These are phyloP conservation scores for Pseudopyrenochaeta lycopersici DNA, from an alignment of 2,329 filamentous ascomycete genomes.

Conservation along the genomic window DNA sequence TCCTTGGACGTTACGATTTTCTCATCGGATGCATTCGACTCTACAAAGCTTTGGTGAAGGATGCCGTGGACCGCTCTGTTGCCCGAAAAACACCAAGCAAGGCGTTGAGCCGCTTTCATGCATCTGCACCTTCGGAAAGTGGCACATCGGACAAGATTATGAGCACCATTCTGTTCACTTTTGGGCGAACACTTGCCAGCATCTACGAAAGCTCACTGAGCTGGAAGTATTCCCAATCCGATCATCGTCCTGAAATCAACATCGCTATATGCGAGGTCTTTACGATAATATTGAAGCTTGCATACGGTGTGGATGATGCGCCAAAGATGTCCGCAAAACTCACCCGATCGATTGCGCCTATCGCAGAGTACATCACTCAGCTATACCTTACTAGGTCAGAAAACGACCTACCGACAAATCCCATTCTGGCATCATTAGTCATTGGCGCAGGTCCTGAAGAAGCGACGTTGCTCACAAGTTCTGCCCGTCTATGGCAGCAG, in stretches of 20 bases:
- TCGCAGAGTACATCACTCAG: conserved; percentile 78
- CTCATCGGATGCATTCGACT: conserved; percentile 76
- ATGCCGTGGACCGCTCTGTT: conserved; percentile 74
- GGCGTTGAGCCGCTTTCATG: conserved; percentile 58
- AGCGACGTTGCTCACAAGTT: conserved; percentile 57
- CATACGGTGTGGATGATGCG: conserved; percentile 77
- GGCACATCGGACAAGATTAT: conserved; percentile 82
- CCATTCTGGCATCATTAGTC: conserved; percentile 75
- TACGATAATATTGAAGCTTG: conserved; percentile 74
- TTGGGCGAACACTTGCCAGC: conserved; percentile 79
- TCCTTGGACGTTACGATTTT: conserved; percentile 78
- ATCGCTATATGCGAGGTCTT: conserved; percentile 74
- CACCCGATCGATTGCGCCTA: conserved; percentile 72
- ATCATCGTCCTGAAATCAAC: conserved; percentile 75
- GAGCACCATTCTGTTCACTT: conserved; percentile 73
- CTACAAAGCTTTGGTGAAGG: conserved; percentile 78
- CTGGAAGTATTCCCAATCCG: conserved; percentile 79
- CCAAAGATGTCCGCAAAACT: conserved; percentile 59
- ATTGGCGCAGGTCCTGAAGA: conserved; percentile 53
- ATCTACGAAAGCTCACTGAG: conserved; percentile 85
- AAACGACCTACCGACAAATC: conserved; percentile 77
- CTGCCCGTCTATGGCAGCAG: conserved; percentile 57
- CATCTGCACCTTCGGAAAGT: conserved; percentile 64
- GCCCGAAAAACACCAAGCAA: conserved; percentile 69
- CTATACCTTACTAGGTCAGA: conserved; percentile 77